Percentiles rank a stretch among this genome's conserved stretches.
These are phyloP conservation scores for Trametes sp. DNA, from an alignment of 1,284 basidiomycete genomes.

Conservation along the genomic window DNA sequence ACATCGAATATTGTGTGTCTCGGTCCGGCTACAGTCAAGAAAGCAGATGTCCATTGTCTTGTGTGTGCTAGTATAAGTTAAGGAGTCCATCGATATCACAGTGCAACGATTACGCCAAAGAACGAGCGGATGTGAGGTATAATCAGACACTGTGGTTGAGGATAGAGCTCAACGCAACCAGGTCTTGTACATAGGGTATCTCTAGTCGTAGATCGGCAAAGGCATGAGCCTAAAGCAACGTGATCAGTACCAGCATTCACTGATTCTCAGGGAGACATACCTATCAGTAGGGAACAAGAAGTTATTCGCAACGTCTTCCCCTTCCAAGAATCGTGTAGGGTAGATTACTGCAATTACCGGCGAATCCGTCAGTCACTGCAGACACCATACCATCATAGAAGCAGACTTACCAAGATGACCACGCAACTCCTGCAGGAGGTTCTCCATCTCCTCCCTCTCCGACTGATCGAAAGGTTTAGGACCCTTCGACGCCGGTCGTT, in stretches of 20 bases:
- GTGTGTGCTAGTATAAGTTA: slow-evolving; percentile 1
- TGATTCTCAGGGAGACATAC: slow-evolving; percentile 43
- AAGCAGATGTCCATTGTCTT: neutral
- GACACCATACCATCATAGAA: neutral
- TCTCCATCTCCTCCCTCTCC: slow-evolving; percentile 91
- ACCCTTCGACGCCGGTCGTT: slow-evolving; percentile 53
- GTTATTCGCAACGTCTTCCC: slow-evolving; percentile 86
- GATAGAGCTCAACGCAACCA: no score
- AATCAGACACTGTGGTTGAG: no score
- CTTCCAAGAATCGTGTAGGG: slow-evolving; percentile 86
- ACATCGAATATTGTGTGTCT: no score
- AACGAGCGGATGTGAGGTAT: neutral
- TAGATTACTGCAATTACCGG: slow-evolving; percentile 84
- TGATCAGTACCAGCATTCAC: neutral
- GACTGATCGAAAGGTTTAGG: slow-evolving; percentile 80
- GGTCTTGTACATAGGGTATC: neutral
- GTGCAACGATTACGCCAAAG: slow-evolving; percentile 4
- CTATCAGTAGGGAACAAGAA: slow-evolving; percentile 92
- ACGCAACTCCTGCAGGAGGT: slow-evolving; percentile 73
- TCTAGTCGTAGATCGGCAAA: slow-evolving; percentile 33
- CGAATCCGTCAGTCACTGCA: slow-evolving; percentile 2
- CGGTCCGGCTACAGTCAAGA: neutral
- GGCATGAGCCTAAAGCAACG: slow-evolving; percentile 26
- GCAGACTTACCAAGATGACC: slow-evolving; percentile 78
- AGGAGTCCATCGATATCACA: neutral